phyloP scores from a whole-genome alignment of 164 flowering plant genomes.

The Aristolochia californica region DNA sequence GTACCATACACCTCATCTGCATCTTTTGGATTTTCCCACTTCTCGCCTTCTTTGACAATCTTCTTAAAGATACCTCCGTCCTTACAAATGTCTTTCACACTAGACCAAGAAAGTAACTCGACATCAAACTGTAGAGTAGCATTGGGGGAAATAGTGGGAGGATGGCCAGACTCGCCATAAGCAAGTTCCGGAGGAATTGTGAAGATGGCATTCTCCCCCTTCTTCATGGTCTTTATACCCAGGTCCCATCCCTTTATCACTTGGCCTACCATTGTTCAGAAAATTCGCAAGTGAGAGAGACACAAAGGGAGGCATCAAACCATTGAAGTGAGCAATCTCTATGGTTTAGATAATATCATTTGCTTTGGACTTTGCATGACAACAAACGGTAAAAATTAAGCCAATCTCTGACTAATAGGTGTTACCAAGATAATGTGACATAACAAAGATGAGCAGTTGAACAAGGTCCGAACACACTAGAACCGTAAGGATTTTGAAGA shows the following conservation, averaged over 20 bases:
- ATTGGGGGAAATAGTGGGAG: conserved; percentile 91
- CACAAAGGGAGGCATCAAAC: too few relatives aligned
- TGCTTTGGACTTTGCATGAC: too few relatives aligned
- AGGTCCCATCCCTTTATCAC: conserved; percentile 96
- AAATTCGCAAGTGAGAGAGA: neutral
- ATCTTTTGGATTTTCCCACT: conserved; percentile 97
- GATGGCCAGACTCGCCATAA: conserved; percentile 78
- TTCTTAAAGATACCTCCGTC: conserved; percentile 96
- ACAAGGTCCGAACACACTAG: too few relatives aligned
- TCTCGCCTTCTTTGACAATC: conserved; percentile 70
- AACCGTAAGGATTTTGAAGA: too few relatives aligned
- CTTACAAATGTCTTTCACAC: conserved; percentile 92
- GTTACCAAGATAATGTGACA: too few relatives aligned
- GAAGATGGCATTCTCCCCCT: conserved; percentile 84
- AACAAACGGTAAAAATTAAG: too few relatives aligned
- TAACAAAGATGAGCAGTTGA: too few relatives aligned
- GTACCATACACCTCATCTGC: conserved; percentile 89
- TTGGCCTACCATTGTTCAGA: conserved; percentile 42
- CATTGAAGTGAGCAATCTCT: too few relatives aligned
- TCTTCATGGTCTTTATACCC: conserved; percentile 97
- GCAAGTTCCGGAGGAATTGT: conserved; percentile 91
- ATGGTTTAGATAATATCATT: too few relatives aligned
- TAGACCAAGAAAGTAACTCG: conserved; percentile 82
- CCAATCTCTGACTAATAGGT: too few relatives aligned
- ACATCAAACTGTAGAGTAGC: conserved; percentile 94